A percentile compares a stretch with the other conserved stretches of the same genome.
Evolutionary conservation across 2,329 filamentous ascomycete genomes (phyloP).

Genomic region (Pyricularia sp.): DNA sequence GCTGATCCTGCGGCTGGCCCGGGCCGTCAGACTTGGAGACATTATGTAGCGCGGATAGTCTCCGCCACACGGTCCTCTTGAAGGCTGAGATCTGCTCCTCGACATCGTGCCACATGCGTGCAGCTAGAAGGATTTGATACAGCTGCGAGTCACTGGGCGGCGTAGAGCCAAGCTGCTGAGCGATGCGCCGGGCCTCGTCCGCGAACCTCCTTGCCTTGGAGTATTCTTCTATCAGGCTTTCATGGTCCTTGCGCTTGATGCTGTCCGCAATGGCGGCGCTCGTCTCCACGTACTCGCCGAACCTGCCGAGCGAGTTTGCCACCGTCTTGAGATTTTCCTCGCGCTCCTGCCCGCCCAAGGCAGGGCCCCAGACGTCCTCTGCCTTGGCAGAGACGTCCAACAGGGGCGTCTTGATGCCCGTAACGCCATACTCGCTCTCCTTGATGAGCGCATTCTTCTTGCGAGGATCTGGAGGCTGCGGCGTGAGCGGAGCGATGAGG

Average conservation of each 20-base stretch:
- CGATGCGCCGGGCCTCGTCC: slow-evolving; percentile 65
- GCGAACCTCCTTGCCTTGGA: slow-evolving; percentile 72
- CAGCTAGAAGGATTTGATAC: slow-evolving; percentile 79
- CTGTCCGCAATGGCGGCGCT: slow-evolving; percentile 69
- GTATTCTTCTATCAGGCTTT: slow-evolving; percentile 79
- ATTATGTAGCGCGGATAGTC: slow-evolving; percentile 60
- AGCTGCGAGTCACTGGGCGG: slow-evolving; percentile 68
- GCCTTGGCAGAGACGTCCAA: slow-evolving; percentile 88
- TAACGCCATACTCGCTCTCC: slow-evolving; percentile 83
- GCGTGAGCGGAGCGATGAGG: slow-evolving; percentile 25
- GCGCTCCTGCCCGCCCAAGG: slow-evolving; percentile 81
- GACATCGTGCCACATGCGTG: slow-evolving; percentile 91
- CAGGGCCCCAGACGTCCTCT: slow-evolving; percentile 95
- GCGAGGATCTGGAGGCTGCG: slow-evolving; percentile 40
- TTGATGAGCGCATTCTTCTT: slow-evolving; percentile 88
- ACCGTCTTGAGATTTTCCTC: slow-evolving; percentile 80
- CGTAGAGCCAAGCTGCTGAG: slow-evolving; percentile 41
- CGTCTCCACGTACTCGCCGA: slow-evolving; percentile 74
- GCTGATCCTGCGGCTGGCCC: slow-evolving; percentile 62
- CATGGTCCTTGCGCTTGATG: slow-evolving; percentile 87
- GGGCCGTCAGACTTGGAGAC: slow-evolving; percentile 37
- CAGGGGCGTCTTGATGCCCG: slow-evolving; percentile 80
- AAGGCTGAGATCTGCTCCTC: slow-evolving; percentile 78
- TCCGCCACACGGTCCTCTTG: slow-evolving; percentile 84
- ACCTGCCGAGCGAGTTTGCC: slow-evolving; percentile 64